Base-by-base conservation (phyloP, 371 early-diverging fungal genomes). In the Saksenaea vasiformis region DNA sequence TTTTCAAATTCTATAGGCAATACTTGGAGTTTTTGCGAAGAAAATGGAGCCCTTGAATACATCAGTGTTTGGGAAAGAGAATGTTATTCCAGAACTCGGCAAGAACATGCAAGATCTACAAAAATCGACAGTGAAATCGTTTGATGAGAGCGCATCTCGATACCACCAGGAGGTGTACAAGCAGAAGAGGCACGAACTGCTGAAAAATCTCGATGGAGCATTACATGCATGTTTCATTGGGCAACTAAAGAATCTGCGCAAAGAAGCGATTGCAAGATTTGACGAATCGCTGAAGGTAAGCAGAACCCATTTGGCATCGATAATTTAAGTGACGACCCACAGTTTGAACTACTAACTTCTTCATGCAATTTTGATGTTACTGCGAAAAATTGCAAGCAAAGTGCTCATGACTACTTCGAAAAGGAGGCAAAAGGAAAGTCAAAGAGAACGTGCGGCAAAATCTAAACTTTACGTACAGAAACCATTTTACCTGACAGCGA, bases 161-260 rank as follows among this genome's bases (percentile, higher is more conserved):
- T 98, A 98, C 70, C 90, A 95, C 63, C 69, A 86, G n/a, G 90
- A 82, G 1, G 97, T 97, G 15, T 98, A 95, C 74, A 70, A 88
- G 59, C 89, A 89, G 64, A 96, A 96, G 82, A 89, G 95, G 34
- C 51, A 51, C 0, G 97, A 95, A 10, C 87, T 96, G 79, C 65
- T 88, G 54, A 79, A 73, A 54, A 91, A 90, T 65, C 84, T 95
- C 67, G 85, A 92, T 62, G 82, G 89, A 5, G 86, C 87, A 59
- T 82, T 97, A 43, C 86, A 91, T 53, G 85, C 91, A 3, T 86
- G 86, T 53, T 96, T 88, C 68, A 74, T 93, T 37, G 91, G 90
- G 44, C 98, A 97, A 73, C 76, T 98, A 10, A 88, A 91, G 57
- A 97, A 96, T 64, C 70, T 95, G 26, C 86, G 89, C 76, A 89